phyloP scores from a whole-genome alignment of 345 rosid species.

The Pseudoturritis turrita region DNA sequence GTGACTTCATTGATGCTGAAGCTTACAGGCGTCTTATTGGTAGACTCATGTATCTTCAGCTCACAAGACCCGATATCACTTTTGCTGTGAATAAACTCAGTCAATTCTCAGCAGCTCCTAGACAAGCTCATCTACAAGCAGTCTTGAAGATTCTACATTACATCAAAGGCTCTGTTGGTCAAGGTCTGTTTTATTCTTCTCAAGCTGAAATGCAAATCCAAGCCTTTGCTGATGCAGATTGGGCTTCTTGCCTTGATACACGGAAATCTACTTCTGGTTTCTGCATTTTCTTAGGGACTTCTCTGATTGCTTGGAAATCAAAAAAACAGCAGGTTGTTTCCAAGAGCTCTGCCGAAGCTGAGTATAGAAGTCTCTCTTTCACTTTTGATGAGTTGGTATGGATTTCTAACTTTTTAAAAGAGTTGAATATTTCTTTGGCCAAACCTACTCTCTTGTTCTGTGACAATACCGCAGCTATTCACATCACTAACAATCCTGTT shows the following conservation, averaged over 20 bases:
- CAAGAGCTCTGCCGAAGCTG: not conserved
- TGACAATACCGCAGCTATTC: not conserved
- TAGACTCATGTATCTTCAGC: fast-evolving
- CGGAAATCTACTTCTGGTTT: fast-evolving
- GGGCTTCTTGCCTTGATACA: fast-evolving
- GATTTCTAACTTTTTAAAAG: not conserved
- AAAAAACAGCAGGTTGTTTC: not conserved
- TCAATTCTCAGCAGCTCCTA: not conserved
- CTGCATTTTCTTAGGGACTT: not conserved
- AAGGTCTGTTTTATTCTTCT: not conserved
- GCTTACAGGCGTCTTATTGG: not conserved
- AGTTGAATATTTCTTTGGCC: not conserved
- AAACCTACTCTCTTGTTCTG: not conserved
- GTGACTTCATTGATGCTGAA: not conserved
- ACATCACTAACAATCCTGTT: not conserved
- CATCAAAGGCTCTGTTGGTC: not conserved
- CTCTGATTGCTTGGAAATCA: not conserved
- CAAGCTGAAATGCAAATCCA: not conserved
- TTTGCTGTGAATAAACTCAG: not conserved
- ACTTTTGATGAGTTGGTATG: not conserved
- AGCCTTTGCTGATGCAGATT: not conserved
- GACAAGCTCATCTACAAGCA: fast-evolving
- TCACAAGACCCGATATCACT: not conserved
- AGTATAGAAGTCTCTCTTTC: not conserved
- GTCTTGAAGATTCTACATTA: fast-evolving